These are phyloP conservation scores for Apiospora koreana DNA, from an alignment of 2,329 filamentous ascomycete genomes.

Conservation along the genomic window DNA sequence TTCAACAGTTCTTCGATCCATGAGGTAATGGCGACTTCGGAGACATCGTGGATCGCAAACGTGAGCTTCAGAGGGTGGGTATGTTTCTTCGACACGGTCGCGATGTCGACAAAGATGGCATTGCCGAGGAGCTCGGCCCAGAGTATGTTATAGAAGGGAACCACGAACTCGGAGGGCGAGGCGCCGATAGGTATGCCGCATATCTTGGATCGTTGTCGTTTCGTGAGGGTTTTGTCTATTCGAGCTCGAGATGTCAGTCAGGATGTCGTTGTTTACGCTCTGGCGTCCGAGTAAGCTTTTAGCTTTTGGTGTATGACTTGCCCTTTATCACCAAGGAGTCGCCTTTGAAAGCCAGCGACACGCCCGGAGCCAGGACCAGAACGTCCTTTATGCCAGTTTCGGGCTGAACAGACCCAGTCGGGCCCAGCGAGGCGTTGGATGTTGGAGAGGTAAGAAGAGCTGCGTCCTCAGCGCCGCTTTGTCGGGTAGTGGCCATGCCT, in stretches of 20 bases:
- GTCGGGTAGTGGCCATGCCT: slow-evolving; percentile 2
- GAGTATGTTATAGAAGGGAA: slow-evolving; percentile 82
- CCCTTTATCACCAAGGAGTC: slow-evolving; percentile 9
- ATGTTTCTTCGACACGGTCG: slow-evolving; percentile 55
- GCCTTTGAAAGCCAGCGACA: slow-evolving; percentile 1
- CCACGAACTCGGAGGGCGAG: slow-evolving; percentile 33
- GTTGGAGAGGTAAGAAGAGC: background rate
- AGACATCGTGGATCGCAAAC: slow-evolving; percentile 49
- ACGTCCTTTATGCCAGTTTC: background rate
- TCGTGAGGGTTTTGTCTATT: slow-evolving; percentile 26
- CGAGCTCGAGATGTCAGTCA: background rate
- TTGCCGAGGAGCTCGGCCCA: slow-evolving; percentile 69
- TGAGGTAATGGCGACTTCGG: slow-evolving; percentile 48
- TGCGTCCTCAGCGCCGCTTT: background rate
- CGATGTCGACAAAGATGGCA: slow-evolving; percentile 72
- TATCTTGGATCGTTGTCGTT: slow-evolving; percentile 22
- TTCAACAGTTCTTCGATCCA: slow-evolving; percentile 70
- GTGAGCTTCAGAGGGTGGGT: slow-evolving; percentile 63
- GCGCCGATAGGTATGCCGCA: slow-evolving; percentile 28
- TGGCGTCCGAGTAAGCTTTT: background rate
- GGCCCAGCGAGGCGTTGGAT: background rate
- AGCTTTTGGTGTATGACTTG: background rate
- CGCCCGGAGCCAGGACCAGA: background rate
- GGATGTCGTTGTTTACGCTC: background rate
- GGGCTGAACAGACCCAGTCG: background rate